A percentile compares a stretch with the other conserved stretches of the same genome.
Conservation (phyloP, 176 grass and related monocot species). For the Tuctoria greenei region DNA sequence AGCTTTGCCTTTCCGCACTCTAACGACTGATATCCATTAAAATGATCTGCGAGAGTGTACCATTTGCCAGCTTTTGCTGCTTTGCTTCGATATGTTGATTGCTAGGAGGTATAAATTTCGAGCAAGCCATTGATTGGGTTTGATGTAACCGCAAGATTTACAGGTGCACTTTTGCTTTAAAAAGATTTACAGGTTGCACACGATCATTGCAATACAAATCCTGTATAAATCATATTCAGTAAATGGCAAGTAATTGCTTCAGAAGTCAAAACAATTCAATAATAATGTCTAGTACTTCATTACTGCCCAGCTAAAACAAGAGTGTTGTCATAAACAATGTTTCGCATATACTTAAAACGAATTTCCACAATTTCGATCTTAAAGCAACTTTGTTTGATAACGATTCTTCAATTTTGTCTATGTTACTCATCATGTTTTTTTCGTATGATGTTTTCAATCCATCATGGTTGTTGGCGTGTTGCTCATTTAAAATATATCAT, state of each 20-base stretch:
- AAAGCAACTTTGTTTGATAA: background rate
- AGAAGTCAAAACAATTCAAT: background rate
- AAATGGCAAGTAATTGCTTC: background rate
- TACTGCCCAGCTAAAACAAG: background rate
- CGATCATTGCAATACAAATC: background rate
- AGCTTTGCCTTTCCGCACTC: slow-evolving; percentile 45
- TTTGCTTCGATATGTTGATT: background rate
- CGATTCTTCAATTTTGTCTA: background rate
- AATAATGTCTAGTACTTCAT: background rate
- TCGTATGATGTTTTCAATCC: too few relatives aligned
- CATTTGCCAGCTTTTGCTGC: slow-evolving; percentile 35
- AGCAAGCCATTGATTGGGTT: background rate
- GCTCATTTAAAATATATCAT: too few relatives aligned
- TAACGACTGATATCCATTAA: slow-evolving; percentile 22
- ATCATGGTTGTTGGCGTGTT: too few relatives aligned
- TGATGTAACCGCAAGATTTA: slow-evolving; percentile 22
- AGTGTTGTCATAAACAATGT: background rate
- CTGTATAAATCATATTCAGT: background rate
- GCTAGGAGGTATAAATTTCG: background rate
- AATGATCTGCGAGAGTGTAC: slow-evolving; percentile 24
- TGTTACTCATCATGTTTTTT: too few relatives aligned
- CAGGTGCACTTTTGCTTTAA: too few relatives aligned
- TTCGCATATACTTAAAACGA: background rate
- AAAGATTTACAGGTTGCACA: too few relatives aligned
- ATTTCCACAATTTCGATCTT: background rate